A percentile compares a stretch with the other conserved stretches of the same genome.
Evolutionary conservation across 805 yeast genomes (phyloP).

Genomic region (Metschnikowia corniflorae): DNA sequence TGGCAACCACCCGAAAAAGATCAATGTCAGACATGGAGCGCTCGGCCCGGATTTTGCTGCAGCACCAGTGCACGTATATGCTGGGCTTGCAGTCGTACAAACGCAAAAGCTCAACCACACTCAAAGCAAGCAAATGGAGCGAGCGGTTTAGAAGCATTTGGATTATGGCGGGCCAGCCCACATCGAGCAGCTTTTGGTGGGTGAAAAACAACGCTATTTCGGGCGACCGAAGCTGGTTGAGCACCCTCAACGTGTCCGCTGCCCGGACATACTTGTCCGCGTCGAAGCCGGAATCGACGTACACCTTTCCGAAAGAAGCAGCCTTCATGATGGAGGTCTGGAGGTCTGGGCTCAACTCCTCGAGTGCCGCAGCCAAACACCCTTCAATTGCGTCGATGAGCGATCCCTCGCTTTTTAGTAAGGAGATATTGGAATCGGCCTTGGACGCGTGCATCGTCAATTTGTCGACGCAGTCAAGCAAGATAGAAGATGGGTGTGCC

Average conservation of each 20-base stretch:
- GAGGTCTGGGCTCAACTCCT: constrained; percentile 73
- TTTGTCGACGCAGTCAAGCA: constrained; percentile 68
- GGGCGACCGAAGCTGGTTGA: constrained; percentile 63
- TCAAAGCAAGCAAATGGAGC: constrained; percentile 58
- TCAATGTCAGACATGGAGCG: constrained; percentile 54
- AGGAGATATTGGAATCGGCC: constrained; percentile 71
- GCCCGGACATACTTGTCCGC: constrained; percentile 61
- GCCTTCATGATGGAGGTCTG: constrained; percentile 80
- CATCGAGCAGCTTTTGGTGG: constrained; percentile 42
- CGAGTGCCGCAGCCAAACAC: constrained; percentile 71
- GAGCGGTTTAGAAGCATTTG: constrained; percentile 55
- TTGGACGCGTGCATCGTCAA: constrained; percentile 67
- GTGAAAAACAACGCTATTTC: constrained; percentile 73
- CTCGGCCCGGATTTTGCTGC: constrained; percentile 58
- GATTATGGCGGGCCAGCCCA: constrained; percentile 57
- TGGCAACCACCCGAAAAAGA: constrained; percentile 47
- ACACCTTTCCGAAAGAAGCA: constrained; percentile 80
- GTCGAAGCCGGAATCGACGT: constrained; percentile 46
- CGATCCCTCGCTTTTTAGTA: constrained; percentile 41
- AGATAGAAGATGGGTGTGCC: constrained; percentile 72
- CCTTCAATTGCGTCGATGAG: constrained; percentile 60
- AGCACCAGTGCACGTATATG: constrained; percentile 79
- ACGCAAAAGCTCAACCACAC: constrained; percentile 50
- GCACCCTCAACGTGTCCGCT: constrained; percentile 57
- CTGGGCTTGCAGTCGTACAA: constrained; percentile 33